phyloP scores from a whole-genome alignment of 2,329 filamentous ascomycete genomes.

The Fusarium sp. region DNA sequence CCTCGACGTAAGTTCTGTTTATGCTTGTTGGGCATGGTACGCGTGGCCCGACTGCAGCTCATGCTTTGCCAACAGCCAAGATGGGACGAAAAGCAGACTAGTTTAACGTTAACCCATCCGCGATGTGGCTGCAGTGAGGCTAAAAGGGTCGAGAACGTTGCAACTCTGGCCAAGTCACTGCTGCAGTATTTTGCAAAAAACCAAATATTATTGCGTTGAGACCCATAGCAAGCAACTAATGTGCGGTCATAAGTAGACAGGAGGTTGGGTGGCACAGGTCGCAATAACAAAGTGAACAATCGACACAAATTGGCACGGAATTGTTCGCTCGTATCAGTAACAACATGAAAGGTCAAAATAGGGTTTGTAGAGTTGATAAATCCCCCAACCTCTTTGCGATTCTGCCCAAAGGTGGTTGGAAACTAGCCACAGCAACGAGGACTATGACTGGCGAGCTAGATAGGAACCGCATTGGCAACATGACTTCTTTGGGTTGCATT shows the following conservation, averaged over 20 bases:
- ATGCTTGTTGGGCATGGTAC: slow-evolving; percentile 9
- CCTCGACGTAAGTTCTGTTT: background rate
- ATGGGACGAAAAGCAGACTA: slow-evolving; percentile 4
- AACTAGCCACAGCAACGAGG: slow-evolving; percentile 1
- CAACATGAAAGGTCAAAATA: slow-evolving; percentile 2
- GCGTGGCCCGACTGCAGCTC: slow-evolving; percentile 13
- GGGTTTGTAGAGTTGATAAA: slow-evolving; percentile 1
- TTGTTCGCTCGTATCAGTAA: background rate
- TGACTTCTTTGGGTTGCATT: background rate
- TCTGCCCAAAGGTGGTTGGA: slow-evolving; percentile 15
- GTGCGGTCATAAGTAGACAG: background rate
- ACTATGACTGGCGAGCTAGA: background rate
- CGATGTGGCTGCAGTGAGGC: slow-evolving; percentile 12
- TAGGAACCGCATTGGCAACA: background rate
- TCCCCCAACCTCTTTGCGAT: slow-evolving; percentile 8
- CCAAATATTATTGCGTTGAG: background rate
- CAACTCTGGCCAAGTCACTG: background rate
- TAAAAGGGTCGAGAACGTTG: slow-evolving; percentile 18
- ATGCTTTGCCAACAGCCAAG: slow-evolving; percentile 1
- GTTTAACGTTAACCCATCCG: slow-evolving; percentile 1
- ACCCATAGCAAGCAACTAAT: background rate
- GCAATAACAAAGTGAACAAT: background rate
- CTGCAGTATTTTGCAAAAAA: background rate
- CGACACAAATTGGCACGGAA: background rate
- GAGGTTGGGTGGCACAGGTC: background rate